Evolutionary conservation across 495 filamentous ascomycete genomes (phyloP).

Genomic region (Staphylotrichum tortipilum): DNA sequence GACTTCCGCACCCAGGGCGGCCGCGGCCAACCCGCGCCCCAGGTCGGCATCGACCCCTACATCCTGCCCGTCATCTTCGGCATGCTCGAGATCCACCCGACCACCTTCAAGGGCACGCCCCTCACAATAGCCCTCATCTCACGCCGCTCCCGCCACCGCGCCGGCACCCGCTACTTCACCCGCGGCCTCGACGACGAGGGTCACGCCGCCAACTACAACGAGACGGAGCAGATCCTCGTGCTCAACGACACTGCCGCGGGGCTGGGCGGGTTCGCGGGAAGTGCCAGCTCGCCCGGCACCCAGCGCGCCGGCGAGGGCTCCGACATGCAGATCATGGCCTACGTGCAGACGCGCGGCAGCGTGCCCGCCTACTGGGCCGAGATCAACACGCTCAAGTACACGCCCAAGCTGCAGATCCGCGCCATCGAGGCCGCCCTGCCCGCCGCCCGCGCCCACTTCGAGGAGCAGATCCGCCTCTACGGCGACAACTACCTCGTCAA

Average conservation of each 20-base stretch:
- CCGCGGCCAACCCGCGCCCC: conserved; percentile 52
- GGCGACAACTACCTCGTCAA: conserved; percentile 97
- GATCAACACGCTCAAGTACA: conserved; percentile 81
- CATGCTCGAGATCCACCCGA: conserved; percentile 78
- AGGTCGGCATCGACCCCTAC: conserved; percentile 78
- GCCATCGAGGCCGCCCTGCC: conserved; percentile 71
- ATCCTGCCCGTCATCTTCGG: conserved; percentile 93
- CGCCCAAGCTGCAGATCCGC: conserved; percentile 78
- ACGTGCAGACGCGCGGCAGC: conserved; percentile 92
- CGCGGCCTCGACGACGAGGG: conserved; percentile 86
- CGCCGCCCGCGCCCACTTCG: conserved; percentile 77
- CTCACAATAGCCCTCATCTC: conserved; percentile 84
- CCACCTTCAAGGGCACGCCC: conserved; percentile 68
- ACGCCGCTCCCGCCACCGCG: conserved; percentile 73
- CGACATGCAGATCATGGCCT: conserved; percentile 82
- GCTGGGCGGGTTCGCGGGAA: conserved; percentile 72
- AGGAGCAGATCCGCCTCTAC: conserved; percentile 84
- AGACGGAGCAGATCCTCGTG: conserved; percentile 87
- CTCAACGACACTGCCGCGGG: conserved; percentile 68
- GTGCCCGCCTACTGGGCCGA: conserved; percentile 94
- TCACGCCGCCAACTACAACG: conserved; percentile 95
- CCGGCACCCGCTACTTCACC: conserved; percentile 88
- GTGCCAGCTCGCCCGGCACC: conserved; percentile 62
- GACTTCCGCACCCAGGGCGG: conserved; percentile 57
- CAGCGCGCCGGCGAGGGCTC: conserved; percentile 45